Conservation (phyloP, 805 yeast genomes). For the Clavispora fructus region DNA sequence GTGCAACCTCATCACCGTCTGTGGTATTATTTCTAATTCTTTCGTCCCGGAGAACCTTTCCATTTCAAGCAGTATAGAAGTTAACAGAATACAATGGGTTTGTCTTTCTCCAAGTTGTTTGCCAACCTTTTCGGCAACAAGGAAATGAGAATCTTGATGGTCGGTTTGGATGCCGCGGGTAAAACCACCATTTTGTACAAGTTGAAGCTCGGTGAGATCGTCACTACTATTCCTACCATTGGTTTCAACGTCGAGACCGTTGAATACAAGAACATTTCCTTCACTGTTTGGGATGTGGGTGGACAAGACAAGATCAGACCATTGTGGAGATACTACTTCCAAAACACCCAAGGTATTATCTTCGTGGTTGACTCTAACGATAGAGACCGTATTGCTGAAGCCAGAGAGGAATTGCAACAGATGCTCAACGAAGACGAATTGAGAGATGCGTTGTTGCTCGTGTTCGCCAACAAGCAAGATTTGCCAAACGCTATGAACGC, state of each 20-base stretch:
- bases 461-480: constrained; percentile 98
- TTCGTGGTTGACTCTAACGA: constrained; percentile 97
- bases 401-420: constrained; percentile 96
- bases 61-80: neutral
- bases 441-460: constrained; percentile 91
- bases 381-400: constrained; percentile 96
- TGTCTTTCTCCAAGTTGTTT: constrained; percentile 89
- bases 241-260: constrained; percentile 98
- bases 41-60: neutral
- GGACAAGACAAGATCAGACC: constrained; percentile 99
- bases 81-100: constrained; percentile 60
- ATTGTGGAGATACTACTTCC: constrained; percentile 98
- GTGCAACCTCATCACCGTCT: neutral
- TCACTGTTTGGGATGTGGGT: constrained; percentile 99
- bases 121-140: constrained; percentile 94
- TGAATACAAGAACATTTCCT: constrained; percentile 93
- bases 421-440: constrained; percentile 98
- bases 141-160: constrained; percentile 98
- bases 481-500: constrained; percentile 99
- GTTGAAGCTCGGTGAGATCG: constrained; percentile 92
- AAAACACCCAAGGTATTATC: constrained; percentile 97
- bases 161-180: constrained; percentile 98
- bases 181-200: constrained; percentile 94
- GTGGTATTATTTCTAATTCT: neutral
- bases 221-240: constrained; percentile 93